These are phyloP conservation scores for Aspergillus udagawae DNA, from an alignment of 2,329 filamentous ascomycete species.

Conservation along the genomic window DNA sequence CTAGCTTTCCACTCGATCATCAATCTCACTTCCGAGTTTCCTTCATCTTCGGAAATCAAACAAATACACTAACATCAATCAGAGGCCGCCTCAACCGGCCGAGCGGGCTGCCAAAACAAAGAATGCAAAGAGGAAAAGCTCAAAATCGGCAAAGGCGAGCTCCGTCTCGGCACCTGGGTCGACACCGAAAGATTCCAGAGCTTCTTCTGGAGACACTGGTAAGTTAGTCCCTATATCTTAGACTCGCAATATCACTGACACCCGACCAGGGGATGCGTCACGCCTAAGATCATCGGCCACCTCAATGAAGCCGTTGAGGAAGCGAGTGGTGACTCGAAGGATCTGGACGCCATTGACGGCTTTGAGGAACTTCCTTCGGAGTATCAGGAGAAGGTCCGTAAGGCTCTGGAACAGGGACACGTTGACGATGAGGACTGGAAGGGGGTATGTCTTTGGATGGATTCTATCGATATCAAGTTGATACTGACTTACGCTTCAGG, in stretches of 20 bases:
- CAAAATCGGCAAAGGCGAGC: conserved; percentile 75
- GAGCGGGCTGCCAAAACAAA: conserved; percentile 69
- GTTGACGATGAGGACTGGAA: conserved; percentile 85
- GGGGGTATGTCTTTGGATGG: conserved; percentile 58
- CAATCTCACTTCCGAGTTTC: not conserved
- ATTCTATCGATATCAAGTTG: not conserved
- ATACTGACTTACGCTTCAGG: conserved; percentile 46
- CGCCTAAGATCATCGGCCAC: conserved; percentile 66
- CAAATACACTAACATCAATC: conserved; percentile 12
- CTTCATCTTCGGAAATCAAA: not conserved
- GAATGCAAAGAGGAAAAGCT: conserved; percentile 65
- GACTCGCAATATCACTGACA: not conserved
- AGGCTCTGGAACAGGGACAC: conserved; percentile 70
- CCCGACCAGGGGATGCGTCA: conserved; percentile 71
- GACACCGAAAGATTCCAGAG: conserved; percentile 56
- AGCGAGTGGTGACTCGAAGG: conserved; percentile 46
- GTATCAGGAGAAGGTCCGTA: conserved; percentile 67
- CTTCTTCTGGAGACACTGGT: conserved; percentile 88
- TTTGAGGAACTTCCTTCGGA: conserved; percentile 71
- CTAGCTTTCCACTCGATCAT: not conserved
- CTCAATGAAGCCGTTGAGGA: conserved; percentile 49
- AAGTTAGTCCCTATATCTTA: conserved; percentile 26
- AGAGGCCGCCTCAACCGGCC: conserved; percentile 69
- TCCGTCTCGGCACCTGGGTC: conserved; percentile 74
- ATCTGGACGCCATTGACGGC: conserved; percentile 70